A percentile compares a stretch with the other conserved stretches of the same genome.
Evolutionary conservation across 306 rosid species (phyloP).

Genomic region (Carpinus fangiana): DNA sequence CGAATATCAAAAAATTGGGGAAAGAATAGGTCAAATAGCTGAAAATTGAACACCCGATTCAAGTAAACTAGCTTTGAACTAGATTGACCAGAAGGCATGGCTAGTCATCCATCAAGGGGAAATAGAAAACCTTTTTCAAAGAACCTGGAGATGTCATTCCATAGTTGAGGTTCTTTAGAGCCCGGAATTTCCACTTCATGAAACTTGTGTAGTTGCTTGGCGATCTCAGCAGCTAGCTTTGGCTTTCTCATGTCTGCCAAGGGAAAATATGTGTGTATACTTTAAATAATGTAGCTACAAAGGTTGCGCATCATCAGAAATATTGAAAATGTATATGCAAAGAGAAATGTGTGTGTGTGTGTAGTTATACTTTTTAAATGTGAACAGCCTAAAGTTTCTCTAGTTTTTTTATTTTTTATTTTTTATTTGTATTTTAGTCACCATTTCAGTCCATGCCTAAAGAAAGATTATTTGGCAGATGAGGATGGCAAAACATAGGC

Average conservation of each 20-base stretch:
- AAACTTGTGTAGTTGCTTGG: constrained; percentile 63
- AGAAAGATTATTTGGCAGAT: neutral
- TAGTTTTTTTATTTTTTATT: neutral
- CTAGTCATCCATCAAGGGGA: constrained; percentile 14
- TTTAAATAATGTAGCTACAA: constrained; percentile 27
- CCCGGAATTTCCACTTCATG: constrained; percentile 85
- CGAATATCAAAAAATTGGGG: neutral
- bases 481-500: neutral
- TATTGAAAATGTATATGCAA: constrained; percentile 24
- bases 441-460: constrained; percentile 9
- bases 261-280: constrained; percentile 20
- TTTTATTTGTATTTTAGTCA: neutral
- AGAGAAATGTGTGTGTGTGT: neutral
- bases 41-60: neutral
- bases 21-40: neutral
- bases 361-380: neutral
- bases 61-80: neutral
- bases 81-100: constrained; percentile 11
- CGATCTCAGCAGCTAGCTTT: constrained; percentile 74
- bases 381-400: neutral
- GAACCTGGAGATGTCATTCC: constrained; percentile 80
- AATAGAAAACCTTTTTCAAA: constrained; percentile 64
- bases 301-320: constrained; percentile 30
- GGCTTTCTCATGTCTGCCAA: constrained; percentile 78
- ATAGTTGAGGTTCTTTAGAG: constrained; percentile 85